These are phyloP conservation scores for Phytophthora pseudosyringae DNA, from an alignment of 352 stramenopile species.

Conservation along the genomic window DNA sequence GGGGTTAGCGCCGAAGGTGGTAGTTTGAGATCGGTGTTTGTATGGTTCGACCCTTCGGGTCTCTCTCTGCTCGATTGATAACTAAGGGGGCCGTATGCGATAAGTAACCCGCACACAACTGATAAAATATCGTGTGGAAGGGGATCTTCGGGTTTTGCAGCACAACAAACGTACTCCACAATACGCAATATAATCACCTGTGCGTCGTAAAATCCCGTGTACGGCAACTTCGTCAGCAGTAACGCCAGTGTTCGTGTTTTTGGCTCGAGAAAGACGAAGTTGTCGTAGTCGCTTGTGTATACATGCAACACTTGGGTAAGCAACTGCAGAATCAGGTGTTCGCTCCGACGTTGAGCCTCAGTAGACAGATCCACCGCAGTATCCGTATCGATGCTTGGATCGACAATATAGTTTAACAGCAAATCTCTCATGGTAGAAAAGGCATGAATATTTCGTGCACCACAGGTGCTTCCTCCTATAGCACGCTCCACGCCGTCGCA, in stretches of 20 bases:
- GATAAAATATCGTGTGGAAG: constrained; percentile 68
- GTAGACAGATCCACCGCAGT: constrained; percentile 2
- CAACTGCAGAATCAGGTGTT: constrained; percentile 65
- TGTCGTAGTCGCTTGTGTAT: constrained; percentile 76
- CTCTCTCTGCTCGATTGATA: not conserved
- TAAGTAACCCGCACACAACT: constrained; percentile 69
- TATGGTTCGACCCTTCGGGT: not conserved
- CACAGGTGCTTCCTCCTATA: constrained; percentile 48
- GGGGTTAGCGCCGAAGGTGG: not conserved
- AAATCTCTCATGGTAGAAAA: constrained; percentile 74
- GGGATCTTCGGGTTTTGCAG: constrained; percentile 47
- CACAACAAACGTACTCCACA: constrained; percentile 79
- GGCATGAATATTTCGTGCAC: constrained; percentile 65
- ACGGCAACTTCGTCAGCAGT: constrained; percentile 67
- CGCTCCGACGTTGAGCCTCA: constrained; percentile 27
- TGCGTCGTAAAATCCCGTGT: constrained; percentile 59
- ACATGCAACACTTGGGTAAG: constrained; percentile 73
- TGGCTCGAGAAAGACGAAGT: constrained; percentile 74
- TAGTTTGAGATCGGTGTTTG: not conserved
- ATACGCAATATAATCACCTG: constrained; percentile 77
- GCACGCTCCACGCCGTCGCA: constrained; percentile 48
- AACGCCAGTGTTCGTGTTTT: constrained; percentile 74
- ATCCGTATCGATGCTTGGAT: constrained; percentile 20
- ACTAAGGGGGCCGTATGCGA: constrained; percentile 41
- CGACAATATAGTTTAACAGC: constrained; percentile 57